A percentile compares a stretch with the other conserved stretches of the same genome.
Evolutionary conservation across 192 early-diverging fungal genomes (phyloP).

Genomic region (Mortierella alpina): DNA sequence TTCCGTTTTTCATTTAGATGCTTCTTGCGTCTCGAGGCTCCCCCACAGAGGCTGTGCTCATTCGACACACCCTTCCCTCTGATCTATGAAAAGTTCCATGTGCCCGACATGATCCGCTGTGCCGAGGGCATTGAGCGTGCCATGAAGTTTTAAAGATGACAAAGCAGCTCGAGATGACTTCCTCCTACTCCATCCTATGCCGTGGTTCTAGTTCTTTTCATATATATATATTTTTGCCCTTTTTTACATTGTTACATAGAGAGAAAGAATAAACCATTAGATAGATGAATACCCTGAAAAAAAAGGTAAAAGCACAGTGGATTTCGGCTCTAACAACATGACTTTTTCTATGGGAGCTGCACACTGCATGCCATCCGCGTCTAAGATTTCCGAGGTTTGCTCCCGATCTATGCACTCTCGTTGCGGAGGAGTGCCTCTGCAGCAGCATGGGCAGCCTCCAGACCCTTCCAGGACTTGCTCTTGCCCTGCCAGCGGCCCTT

Average conservation of each 20-base stretch:
- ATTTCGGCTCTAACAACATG: too few species aligned
- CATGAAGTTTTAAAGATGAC: conserved; percentile 70
- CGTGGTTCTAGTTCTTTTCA: not conserved
- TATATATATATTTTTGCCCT: not conserved
- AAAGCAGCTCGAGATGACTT: not conserved
- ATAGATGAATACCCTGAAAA: not conserved
- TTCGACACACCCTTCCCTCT: conserved; percentile 88
- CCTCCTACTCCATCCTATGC: not conserved
- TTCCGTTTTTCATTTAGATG: conserved; percentile 59
- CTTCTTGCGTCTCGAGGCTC: conserved; percentile 90
- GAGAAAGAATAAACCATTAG: not conserved
- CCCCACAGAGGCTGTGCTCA: conserved; percentile 80
- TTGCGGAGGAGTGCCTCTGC: conserved; percentile 15
- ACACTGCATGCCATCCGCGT: too few species aligned
- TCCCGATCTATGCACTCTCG: conserved; percentile 4
- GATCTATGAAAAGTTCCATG: conserved; percentile 93
- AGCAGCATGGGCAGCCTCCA: conserved; percentile 43
- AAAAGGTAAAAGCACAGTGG: too few species aligned
- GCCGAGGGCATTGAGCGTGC: conserved; percentile 89
- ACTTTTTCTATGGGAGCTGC: too few species aligned
- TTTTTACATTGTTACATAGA: not conserved
- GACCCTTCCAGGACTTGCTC: conserved; percentile 54
- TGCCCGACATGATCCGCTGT: conserved; percentile 86
- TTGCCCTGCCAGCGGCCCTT: conserved; percentile 66
- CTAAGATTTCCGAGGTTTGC: too few species aligned